Evolutionary conservation across 2,329 filamentous ascomycete species (phyloP), one percentile per base, ranked within the genome.

Genomic region (Talaromyces sp.): DNA sequence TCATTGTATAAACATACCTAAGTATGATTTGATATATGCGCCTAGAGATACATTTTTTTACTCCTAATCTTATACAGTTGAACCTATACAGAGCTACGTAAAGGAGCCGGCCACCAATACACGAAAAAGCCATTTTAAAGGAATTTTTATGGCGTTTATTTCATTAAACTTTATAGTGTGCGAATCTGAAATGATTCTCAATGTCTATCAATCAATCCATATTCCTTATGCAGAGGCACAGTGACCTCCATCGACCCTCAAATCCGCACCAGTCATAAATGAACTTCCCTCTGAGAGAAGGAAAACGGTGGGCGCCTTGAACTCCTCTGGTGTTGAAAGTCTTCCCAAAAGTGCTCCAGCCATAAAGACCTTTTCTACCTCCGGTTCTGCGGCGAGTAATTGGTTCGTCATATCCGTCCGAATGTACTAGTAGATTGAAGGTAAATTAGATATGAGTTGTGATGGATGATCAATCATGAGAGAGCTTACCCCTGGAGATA

Each of bases 401-500:
- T 76, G 76, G 52, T 82, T 79, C 3, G 80, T 82, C 81, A 82
- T 82, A 19, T 79, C 79, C 1, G 81, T 83, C 60, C 78, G 74
- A 65, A 83, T 82, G 65, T 83, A 83, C 74, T 78, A 43, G 9
- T 14, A 9, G 9, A 47, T 47, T 4, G 13, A 4, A 14, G 1
- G n/a, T 11, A 4, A 16, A 45, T 64, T n/a, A 60, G 11, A n/a
- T 14, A n/a, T 22, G n/a, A 47, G 19, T 19, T 10, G 22, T 3
- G 0, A 7, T 22, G 19, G 3, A 11, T 11, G 43, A 13, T 11
- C 22, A 7, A 47, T 8, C 9, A 13, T 22, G 4, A 11, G 3
- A 47, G 8, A 7, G 71, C 75, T 66, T 75, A 80, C 78, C 9
- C 91, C 91, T 0, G 91, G 90, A 22, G 88, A 92, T 68, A 95